Evolutionary conservation across 139 green algal species (phyloP).

Genomic region (Diplosphaera chodatii): DNA sequence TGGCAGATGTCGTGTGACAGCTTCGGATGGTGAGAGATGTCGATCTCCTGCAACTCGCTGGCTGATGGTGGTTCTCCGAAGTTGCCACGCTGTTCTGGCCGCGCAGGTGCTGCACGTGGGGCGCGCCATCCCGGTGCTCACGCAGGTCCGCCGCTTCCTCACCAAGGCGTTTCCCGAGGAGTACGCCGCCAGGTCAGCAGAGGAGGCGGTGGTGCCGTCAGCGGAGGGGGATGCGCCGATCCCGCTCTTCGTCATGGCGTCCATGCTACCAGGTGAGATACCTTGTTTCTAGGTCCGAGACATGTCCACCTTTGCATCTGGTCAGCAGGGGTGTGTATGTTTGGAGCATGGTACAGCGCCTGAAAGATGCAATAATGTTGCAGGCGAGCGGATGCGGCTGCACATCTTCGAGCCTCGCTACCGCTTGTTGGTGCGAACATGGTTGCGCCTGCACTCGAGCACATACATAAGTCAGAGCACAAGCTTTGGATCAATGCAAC

Average conservation of each 20-base stretch:
- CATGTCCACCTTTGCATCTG: no score
- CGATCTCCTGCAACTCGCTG: no score
- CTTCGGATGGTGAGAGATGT: no score
- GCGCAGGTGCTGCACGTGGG: conserved; percentile 43
- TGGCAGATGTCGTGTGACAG: no score
- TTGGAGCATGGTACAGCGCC: no score
- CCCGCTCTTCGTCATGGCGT: conserved; percentile 90
- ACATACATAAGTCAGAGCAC: no score
- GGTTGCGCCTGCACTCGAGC: no score
- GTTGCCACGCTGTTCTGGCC: no score
- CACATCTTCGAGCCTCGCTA: conserved; percentile 97
- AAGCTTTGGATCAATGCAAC: no score
- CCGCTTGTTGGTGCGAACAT: conserved; percentile 79
- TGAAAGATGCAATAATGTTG: not conserved
- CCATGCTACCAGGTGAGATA: conserved; percentile 70
- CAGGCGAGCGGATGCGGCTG: conserved; percentile 73
- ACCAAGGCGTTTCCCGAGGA: conserved; percentile 61
- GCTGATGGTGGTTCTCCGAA: no score
- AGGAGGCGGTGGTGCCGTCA: conserved; percentile 7
- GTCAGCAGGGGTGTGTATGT: no score
- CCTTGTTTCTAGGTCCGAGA: no score
- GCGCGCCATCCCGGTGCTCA: conserved; percentile 48
- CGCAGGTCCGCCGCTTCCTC: conserved; percentile 61
- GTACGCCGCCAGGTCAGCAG: conserved; percentile 43
- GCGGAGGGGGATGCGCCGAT: conserved; percentile 20